Conservation (phyloP, 495 filamentous ascomycete genomes). For the Hypoxylon crocopeplum region DNA sequence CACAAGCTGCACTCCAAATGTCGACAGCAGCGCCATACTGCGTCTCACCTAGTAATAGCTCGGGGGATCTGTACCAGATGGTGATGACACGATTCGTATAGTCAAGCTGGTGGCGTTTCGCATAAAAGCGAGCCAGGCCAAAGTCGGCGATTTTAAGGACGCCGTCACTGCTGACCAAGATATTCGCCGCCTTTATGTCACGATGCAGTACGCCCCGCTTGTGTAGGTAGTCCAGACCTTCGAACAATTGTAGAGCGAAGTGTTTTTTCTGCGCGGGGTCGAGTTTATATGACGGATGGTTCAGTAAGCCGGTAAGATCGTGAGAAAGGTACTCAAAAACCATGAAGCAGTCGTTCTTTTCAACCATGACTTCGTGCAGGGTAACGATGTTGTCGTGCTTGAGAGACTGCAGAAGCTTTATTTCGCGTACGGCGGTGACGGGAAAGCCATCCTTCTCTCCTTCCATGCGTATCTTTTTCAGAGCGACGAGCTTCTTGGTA, state of each 20-base stretch:
- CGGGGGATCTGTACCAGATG: conserved; percentile 94
- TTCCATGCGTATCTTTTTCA: conserved; percentile 91
- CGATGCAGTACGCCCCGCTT: conserved; percentile 92
- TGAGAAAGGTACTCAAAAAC: conserved; percentile 99
- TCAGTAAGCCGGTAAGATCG: conserved; percentile 75
- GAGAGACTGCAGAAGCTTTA: conserved; percentile 94
- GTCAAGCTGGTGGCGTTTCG: conserved; percentile 89
- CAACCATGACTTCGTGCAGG: conserved; percentile 94
- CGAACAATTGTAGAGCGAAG: conserved; percentile 90
- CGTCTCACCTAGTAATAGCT: conserved; percentile 92
- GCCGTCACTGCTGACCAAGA: conserved; percentile 87
- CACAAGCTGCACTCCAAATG: conserved; percentile 97
- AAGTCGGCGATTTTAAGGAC: conserved; percentile 95
- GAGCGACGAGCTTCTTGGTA: conserved; percentile 85
- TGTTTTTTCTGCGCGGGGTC: conserved; percentile 91
- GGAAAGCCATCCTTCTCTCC: conserved; percentile 97
- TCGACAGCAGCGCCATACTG: conserved; percentile 94
- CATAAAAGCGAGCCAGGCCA: conserved; percentile 95
- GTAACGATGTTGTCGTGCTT: conserved; percentile 90
- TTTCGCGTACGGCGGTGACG: conserved; percentile 94
- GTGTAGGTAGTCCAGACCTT: conserved; percentile 93
- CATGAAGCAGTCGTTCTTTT: conserved; percentile 99
- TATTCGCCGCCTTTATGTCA: conserved; percentile 95
- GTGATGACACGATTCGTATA: conserved; percentile 99
- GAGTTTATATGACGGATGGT: conserved; percentile 91